Evolutionary conservation across 2,329 filamentous ascomycete genomes (phyloP), one percentile per base, ranked within the genome.

Genomic region (Xylaria sp.): DNA sequence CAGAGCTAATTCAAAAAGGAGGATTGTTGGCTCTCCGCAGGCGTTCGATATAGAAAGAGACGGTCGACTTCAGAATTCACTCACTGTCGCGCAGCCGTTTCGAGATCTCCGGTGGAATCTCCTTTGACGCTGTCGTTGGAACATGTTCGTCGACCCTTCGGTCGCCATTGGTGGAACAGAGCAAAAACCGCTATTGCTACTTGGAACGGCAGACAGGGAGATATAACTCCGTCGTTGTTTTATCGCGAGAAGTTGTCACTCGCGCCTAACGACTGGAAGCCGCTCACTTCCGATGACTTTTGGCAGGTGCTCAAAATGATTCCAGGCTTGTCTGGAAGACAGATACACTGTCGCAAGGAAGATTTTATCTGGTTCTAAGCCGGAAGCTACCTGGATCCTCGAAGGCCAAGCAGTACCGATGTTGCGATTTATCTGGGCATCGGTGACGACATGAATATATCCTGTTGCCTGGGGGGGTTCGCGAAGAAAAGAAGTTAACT

Each of bases 51-150:
- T 10, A 52, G 55, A 46, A 66, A 50, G 28, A 32, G 37, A 46
- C 52, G 18, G 51, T 28, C 25, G 28, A 12, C 52, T n/a, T 63
- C 13, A 41, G 50, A 48, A 56, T 10, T 55, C n/a, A 66, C 70
- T 69, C 69, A 72, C 69, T 52, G 75, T 77, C 51, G 71, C 72
- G 70, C 76, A 76, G 57, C 78, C 77, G 59, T 78, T 79, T 44
- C 76, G 75, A 34, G 76, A 78, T 63, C 78, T 74, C 54, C 78
- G 76, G 65, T 79, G 78, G 52, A 79, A 79, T 72, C 76, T 77
- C 64, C 78, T 77, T 68, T 79, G 78, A 34, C 77, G 75, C 62
- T 79, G 77, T 34, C 78, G 75, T 56, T 76, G 75, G 44, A 68
- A 55, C 37, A 72, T 58, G n/a, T 70, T 61, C 23, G 70, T 67